These are phyloP conservation scores for Alloascoidea hylecoeti DNA, from an alignment of 805 yeast genomes.

Conservation along the genomic window DNA sequence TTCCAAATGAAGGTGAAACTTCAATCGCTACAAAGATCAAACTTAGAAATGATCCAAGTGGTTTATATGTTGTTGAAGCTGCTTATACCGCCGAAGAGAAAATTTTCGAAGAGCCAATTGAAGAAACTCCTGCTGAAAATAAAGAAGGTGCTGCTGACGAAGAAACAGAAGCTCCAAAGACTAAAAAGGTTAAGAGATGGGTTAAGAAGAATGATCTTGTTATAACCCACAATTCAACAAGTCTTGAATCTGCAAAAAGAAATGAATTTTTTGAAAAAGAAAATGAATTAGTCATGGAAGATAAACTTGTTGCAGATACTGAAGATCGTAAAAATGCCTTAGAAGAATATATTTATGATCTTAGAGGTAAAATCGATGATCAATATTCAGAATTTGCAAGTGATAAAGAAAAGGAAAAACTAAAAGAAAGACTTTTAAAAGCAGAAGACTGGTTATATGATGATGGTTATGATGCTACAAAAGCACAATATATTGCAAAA, in stretches of 20 bases:
- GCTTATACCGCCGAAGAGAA: constrained; percentile 93
- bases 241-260: constrained; percentile 48
- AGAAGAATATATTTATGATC: constrained; percentile 96
- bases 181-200: constrained; percentile 80
- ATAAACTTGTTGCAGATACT: constrained; percentile 94
- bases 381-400: constrained; percentile 79
- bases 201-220: constrained; percentile 78
- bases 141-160: constrained; percentile 37
- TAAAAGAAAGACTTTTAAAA: constrained; percentile 57
- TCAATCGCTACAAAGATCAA: constrained; percentile 80
- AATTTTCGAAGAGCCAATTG: constrained; percentile 73
- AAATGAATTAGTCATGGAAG: constrained; percentile 72
- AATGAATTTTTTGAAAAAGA: constrained; percentile 67
- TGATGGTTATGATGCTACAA: constrained; percentile 91
- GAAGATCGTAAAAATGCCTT: constrained; percentile 97
- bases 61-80: constrained; percentile 83
- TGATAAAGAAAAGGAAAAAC: constrained; percentile 76
- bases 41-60: constrained; percentile 95
- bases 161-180: constrained; percentile 41
- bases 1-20: constrained; percentile 61
- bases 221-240: constrained; percentile 38
- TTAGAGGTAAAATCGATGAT: constrained; percentile 94
- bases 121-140: constrained; percentile 75
- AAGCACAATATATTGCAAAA: constrained; percentile 95
- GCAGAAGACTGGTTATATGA: constrained; percentile 98